Base-by-base conservation (phyloP, 192 early-diverging fungal genomes). In the Spinellus fusiger region DNA sequence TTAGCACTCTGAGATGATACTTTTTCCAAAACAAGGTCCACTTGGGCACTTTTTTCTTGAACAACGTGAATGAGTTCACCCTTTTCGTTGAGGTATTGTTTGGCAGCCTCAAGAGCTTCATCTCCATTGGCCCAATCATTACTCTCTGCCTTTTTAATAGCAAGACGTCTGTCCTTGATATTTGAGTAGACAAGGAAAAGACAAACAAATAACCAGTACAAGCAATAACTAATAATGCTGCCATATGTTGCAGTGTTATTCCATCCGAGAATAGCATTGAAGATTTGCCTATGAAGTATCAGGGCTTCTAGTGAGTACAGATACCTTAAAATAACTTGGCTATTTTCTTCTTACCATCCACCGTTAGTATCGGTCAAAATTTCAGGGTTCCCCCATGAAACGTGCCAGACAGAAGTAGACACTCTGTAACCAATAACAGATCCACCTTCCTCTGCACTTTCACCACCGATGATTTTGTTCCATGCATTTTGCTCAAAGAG, bases 181-280 rank as follows among this genome's bases (percentile, higher is more conserved):
- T 82, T 78, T 48, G 80, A 61, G 56, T 40, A 63, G 13, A 85
- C 61, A 2, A 94, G 56, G 20, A 62, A 62, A n/a, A 73, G 56
- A 27, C 68, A 71, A 37, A 93, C 31, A 12, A 63, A 66, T 0
- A 82, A 59, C 93, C 94, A 96, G 73, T 92, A 94, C 2, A 86
- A 53, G 62, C 84, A 86, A 77, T 96, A 96, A 4, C 80, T 82
- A 48, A 81, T 69, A 28, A 93, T 80, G 38, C 86, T 83, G 44
- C 85, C 92, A 44, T 81, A 61, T 0, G 89, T 93, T 6, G 88
- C 90, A 22, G 81, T 73, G 56, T 85, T 86, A 55, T 69, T 81
- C 88, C 91, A 94, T 7, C 92, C 88, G 26, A 87, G 62, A 20
- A 94, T 64, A 2, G 88, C 79, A 56, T 86, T 83, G 62, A 91